Base-by-base conservation (phyloP, 1,284 basidiomycete species). In the Trichosporon asahii region DNA sequence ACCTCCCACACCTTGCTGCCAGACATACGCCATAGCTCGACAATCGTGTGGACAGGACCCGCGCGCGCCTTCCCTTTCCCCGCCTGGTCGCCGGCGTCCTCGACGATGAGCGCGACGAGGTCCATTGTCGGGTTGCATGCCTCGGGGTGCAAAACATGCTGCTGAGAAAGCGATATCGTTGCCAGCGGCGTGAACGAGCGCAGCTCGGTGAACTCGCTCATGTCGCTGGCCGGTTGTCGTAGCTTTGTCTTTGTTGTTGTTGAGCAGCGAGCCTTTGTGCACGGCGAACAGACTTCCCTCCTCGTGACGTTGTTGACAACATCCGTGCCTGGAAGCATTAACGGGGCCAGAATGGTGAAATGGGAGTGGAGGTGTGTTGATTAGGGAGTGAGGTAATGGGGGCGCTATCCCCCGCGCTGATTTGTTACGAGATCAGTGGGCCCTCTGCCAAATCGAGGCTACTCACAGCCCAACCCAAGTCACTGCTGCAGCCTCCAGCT, bases 111-210 rank as follows among this genome's bases (percentile, higher is more conserved):
- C 29, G 71, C 77, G 31, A 81, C 76, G 8, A 82, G 77, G 74
- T 82, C 81, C 81, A 82, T 82, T 0, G 74, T 70, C 0, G 81
- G 80, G 63, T 81, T 81, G 70, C 79, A 80, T 63, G 81, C 76
- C 65, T 70, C 64, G 1, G 78, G 78, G 53, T 79, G 78, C 9
- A 82, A 77, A n/a, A 76, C 37, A 60, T 77, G 76, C 2, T 76
- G 66, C 0, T 66, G 40, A 0, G 73, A 40, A 8, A 80, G 72
- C 1, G 66, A 35, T 27, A 80, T 74, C 0, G 75, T 77, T 8
- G 76, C 73, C 11, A 79, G 71, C 2, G 74, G 72, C 6, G 76
- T 77, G 74, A 82, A 82, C 14, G 77, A 78, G 33, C 65, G 68
- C 29, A 70, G 66, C 27, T 44, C 18, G 1, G 27, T 37, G 53